These are phyloP conservation scores for Bipolaris bicolor DNA, from an alignment of 2,329 filamentous ascomycete genomes.

Conservation along the genomic window DNA sequence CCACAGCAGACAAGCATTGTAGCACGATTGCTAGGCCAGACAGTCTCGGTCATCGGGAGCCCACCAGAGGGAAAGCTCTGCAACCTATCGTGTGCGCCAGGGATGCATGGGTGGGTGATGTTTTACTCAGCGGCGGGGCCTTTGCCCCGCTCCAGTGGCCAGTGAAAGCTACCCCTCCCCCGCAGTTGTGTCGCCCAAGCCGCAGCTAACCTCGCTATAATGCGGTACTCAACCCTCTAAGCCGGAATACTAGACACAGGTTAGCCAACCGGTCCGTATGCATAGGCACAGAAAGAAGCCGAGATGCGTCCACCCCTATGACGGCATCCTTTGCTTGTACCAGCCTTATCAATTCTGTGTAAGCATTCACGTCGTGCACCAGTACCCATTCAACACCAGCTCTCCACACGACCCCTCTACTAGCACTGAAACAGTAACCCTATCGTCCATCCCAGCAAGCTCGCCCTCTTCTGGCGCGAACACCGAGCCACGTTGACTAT, in stretches of 20 bases:
- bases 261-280: constrained; percentile 10
- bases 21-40: constrained; percentile 21
- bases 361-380: constrained; percentile 12
- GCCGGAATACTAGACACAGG: constrained; percentile 19
- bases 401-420: constrained; percentile 23
- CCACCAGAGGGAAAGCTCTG: constrained; percentile 23
- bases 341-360: constrained; percentile 5
- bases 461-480: constrained; percentile 50
- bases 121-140: constrained; percentile 28
- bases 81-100: constrained; percentile 30
- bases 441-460: constrained; percentile 17
- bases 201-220: constrained; percentile 24
- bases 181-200: constrained; percentile 30
- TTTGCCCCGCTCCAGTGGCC: constrained; percentile 39
- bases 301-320: not conserved
- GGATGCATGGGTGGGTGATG: constrained; percentile 27
- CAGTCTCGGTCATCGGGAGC: constrained; percentile 45
- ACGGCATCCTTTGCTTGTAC: constrained; percentile 1
- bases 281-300: not conserved
- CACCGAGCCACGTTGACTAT: constrained; percentile 6
- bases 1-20: constrained; percentile 23
- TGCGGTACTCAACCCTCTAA: constrained; percentile 13
- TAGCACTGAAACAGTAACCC: constrained; percentile 32
- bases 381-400: constrained; percentile 14
- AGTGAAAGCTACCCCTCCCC: constrained; percentile 45